phyloP scores from a whole-genome alignment of 768 basidiomycete species.

The Hericium coralloides region DNA sequence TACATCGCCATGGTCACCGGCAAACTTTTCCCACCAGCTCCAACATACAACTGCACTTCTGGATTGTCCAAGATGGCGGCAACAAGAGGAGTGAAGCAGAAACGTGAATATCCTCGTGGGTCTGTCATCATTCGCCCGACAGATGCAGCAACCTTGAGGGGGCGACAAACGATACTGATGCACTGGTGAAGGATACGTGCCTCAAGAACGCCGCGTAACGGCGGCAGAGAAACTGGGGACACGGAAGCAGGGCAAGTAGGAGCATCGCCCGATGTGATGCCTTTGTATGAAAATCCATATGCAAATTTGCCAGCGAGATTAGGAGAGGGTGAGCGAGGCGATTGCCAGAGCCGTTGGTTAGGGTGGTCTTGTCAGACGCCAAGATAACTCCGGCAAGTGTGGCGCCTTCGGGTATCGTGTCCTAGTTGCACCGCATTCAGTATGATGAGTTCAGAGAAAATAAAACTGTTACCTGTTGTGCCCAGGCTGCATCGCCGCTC shows the following conservation, averaged over 20 bases:
- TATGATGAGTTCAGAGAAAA: background rate
- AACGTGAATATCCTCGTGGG: background rate
- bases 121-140: background rate
- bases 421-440: background rate
- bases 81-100: background rate
- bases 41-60: background rate
- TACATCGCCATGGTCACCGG: background rate
- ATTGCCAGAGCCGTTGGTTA: conserved; percentile 4
- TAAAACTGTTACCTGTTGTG: background rate
- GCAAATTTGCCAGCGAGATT: conserved; percentile 9
- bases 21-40: background rate
- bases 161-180: background rate
- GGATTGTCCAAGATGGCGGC: background rate
- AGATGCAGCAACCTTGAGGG: background rate
- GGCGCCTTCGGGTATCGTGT: background rate
- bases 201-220: background rate
- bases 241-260: background rate
- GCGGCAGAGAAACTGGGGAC: too few species aligned
- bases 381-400: conserved; percentile 2
- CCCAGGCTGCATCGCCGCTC: conserved; percentile 16
- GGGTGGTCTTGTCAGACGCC: conserved; percentile 8
- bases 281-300: background rate
- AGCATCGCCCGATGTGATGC: background rate
- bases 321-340: conserved; percentile 6
- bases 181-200: background rate